Percentiles rank a stretch among this genome's conserved stretches.
These are phyloP conservation scores for Ceratocystis eucalypticola DNA, from an alignment of 2,329 filamentous ascomycete genomes.

Conservation along the genomic window DNA sequence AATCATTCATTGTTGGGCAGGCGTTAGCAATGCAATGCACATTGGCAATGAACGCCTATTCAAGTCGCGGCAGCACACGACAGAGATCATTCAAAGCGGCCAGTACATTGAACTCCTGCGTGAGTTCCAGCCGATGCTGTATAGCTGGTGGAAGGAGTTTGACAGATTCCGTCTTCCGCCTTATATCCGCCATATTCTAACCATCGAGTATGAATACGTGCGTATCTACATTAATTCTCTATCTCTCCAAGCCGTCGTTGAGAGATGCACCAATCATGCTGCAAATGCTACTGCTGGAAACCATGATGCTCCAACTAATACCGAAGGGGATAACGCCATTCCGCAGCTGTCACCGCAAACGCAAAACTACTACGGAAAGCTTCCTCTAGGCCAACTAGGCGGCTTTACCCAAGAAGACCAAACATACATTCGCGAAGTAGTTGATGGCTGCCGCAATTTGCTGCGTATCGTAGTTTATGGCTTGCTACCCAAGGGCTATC, in stretches of 20 bases:
- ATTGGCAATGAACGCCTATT: slow-evolving; percentile 81
- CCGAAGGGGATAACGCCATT: slow-evolving; percentile 25
- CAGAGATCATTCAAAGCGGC: slow-evolving; percentile 74
- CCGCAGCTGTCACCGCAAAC: slow-evolving; percentile 47
- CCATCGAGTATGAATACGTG: slow-evolving; percentile 91
- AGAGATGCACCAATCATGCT: slow-evolving; percentile 72
- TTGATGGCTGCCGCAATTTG: slow-evolving; percentile 64
- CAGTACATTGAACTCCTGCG: slow-evolving; percentile 70
- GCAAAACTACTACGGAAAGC: slow-evolving; percentile 49
- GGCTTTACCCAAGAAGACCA: slow-evolving; percentile 54
- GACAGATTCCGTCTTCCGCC: slow-evolving; percentile 58
- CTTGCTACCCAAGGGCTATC: slow-evolving; percentile 57
- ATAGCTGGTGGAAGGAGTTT: slow-evolving; percentile 69
- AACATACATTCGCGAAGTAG: slow-evolving; percentile 61
- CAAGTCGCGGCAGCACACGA: slow-evolving; percentile 72
- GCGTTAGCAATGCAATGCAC: slow-evolving; percentile 86
- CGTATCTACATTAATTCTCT: slow-evolving; percentile 91
- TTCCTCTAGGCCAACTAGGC: slow-evolving; percentile 50
- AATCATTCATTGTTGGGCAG: slow-evolving; percentile 80
- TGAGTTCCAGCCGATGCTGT: slow-evolving; percentile 65
- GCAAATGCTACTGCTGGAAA: slow-evolving; percentile 28
- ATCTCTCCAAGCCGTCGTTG: slow-evolving; percentile 85
- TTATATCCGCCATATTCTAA: slow-evolving; percentile 61
- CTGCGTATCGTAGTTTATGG: slow-evolving; percentile 64
- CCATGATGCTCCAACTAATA: slow-evolving; percentile 25